A percentile compares a stretch with the other conserved stretches of the same genome.
phyloP scores from a whole-genome alignment of 2,329 filamentous ascomycete genomes.

The Trichoderma koningii region DNA sequence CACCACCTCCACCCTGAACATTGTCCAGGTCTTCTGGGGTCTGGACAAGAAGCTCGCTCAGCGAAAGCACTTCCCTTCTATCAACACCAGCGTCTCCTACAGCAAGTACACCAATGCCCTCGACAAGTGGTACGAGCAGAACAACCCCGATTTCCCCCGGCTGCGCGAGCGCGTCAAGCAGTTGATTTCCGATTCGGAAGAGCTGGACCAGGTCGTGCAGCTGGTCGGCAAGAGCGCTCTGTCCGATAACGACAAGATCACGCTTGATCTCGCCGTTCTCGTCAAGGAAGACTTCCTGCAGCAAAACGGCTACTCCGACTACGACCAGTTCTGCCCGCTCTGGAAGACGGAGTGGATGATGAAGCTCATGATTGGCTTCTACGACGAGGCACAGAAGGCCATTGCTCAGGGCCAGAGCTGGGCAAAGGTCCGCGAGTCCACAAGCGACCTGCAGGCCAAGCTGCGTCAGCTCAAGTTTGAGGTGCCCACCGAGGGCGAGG shows the following conservation, averaged over 20 bases:
- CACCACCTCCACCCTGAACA: slow-evolving; percentile 88
- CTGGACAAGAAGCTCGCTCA: slow-evolving; percentile 99
- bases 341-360: slow-evolving; percentile 99
- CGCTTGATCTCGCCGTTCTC: slow-evolving; percentile 84
- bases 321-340: slow-evolving; percentile 97
- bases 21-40: slow-evolving; percentile 99
- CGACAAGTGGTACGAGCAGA: slow-evolving; percentile 91
- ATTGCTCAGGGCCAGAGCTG: slow-evolving; percentile 88
- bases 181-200: slow-evolving; percentile 90
- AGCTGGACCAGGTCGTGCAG: slow-evolving; percentile 97
- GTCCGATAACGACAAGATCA: slow-evolving; percentile 97
- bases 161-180: slow-evolving; percentile 92
- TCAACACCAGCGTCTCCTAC: slow-evolving; percentile 94
- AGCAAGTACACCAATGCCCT: slow-evolving; percentile 91
- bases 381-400: slow-evolving; percentile 96
- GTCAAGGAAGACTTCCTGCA: slow-evolving; percentile 99
- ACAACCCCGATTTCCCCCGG: slow-evolving; percentile 90
- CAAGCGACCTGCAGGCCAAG: slow-evolving; percentile 79
- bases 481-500: slow-evolving; percentile 81
- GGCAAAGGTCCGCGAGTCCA: slow-evolving; percentile 90
- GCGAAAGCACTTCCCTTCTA: slow-evolving; percentile 97
- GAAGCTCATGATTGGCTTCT: slow-evolving; percentile 98
- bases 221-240: slow-evolving; percentile 96
- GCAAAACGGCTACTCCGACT: slow-evolving; percentile 98
- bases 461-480: slow-evolving; percentile 97